Percentiles rank a stretch among this genome's conserved stretches.
Conservation (phyloP, 495 filamentous ascomycete species). For the Hypoxylon lienhwacheense region DNA sequence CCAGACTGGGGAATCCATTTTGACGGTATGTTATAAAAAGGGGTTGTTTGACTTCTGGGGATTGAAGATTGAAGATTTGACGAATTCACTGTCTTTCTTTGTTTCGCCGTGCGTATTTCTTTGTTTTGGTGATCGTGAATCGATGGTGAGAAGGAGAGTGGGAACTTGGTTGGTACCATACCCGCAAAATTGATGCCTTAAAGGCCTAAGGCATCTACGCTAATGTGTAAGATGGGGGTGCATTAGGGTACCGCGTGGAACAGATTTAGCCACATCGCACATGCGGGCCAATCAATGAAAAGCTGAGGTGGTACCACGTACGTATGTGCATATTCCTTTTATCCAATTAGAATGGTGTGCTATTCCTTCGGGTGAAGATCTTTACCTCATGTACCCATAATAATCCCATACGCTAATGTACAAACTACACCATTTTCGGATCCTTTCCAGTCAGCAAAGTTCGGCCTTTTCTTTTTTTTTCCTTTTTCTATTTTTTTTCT, state of each 20-base stretch:
- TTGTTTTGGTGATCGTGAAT: constrained; percentile 16
- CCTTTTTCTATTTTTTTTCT: too few relatives aligned
- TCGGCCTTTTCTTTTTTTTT: constrained; percentile 1
- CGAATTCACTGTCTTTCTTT: constrained; percentile 13
- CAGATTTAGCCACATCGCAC: constrained; percentile 12
- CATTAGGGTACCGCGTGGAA: constrained; percentile 29
- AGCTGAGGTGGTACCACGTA: neutral
- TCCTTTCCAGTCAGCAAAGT: neutral
- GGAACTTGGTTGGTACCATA: constrained; percentile 31
- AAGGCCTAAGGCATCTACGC: constrained; percentile 22
- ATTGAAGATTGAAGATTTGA: neutral
- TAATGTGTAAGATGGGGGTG: constrained; percentile 2
- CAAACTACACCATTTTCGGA: constrained; percentile 18
- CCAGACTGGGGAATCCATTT: constrained; percentile 31
- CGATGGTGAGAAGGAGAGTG: constrained; percentile 25
- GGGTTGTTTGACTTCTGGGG: constrained; percentile 22
- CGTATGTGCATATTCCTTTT: too few relatives aligned
- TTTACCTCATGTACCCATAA: constrained; percentile 7
- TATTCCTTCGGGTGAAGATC: constrained; percentile 12
- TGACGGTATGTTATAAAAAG: constrained; percentile 14
- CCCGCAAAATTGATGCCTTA: constrained; percentile 4
- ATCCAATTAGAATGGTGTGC: too few relatives aligned
- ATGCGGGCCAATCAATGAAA: constrained; percentile 15
- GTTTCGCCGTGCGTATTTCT: neutral
- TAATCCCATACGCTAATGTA: constrained; percentile 5